phyloP scores from a whole-genome alignment of 2,329 filamentous ascomycete genomes.

The Fusarium avenaceum region DNA sequence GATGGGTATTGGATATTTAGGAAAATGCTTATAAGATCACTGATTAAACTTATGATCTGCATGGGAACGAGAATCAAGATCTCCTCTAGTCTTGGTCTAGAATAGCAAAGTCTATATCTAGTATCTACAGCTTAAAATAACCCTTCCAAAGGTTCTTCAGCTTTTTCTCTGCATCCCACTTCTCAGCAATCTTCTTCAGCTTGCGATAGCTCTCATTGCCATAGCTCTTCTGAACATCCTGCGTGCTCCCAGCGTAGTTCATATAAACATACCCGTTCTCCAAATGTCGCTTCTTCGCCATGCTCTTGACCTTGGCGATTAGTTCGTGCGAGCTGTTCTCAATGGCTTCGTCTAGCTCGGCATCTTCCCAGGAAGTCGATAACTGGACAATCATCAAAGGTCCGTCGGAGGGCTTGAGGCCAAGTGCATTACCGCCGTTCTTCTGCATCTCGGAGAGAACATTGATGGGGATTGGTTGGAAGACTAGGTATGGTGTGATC shows the following conservation, averaged over 20 bases:
- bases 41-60: background rate
- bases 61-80: background rate
- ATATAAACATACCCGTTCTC: constrained; percentile 59
- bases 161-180: constrained; percentile 56
- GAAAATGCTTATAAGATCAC: background rate
- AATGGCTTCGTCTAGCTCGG: background rate
- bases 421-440: constrained; percentile 19
- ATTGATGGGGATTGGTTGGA: constrained; percentile 55
- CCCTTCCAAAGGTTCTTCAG: constrained; percentile 56
- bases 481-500: constrained; percentile 46
- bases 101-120: background rate
- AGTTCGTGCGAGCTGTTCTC: constrained; percentile 38
- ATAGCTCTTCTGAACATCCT: constrained; percentile 59
- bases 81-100: background rate
- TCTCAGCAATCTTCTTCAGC: constrained; percentile 50
- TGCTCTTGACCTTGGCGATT: constrained; percentile 14
- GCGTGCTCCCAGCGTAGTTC: constrained; percentile 60
- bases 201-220: constrained; percentile 55
- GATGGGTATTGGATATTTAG: background rate
- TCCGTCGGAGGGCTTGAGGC: constrained; percentile 4
- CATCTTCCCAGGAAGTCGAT: constrained; percentile 17
- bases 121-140: constrained; percentile 52
- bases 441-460: constrained; percentile 22
- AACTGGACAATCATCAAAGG: constrained; percentile 22
- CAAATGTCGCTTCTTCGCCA: constrained; percentile 51